Percentiles rank a stretch among this genome's conserved stretches.
Evolutionary conservation across 805 yeast genomes (phyloP).

Genomic region (Metschnikowia dekortorum): DNA sequence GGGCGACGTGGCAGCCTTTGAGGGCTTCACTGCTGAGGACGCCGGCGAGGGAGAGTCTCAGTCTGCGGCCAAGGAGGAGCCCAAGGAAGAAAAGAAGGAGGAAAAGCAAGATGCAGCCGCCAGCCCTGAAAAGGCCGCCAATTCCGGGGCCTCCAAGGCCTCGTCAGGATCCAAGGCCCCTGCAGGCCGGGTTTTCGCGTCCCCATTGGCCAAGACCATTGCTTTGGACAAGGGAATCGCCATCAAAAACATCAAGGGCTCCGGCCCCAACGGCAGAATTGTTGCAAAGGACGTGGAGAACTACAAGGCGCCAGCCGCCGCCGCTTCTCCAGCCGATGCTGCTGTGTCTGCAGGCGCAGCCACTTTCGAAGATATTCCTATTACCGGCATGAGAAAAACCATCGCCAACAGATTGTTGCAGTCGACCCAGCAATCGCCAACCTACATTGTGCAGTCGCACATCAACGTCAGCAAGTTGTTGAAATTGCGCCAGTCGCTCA

Average conservation of each 20-base stretch:
- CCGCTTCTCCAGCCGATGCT: constrained; percentile 31
- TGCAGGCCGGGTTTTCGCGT: constrained; percentile 77
- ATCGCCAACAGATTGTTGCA: constrained; percentile 84
- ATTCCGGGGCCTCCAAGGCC: constrained; percentile 29
- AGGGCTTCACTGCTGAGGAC: constrained; percentile 76
- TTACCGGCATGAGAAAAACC: constrained; percentile 88
- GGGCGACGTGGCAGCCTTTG: constrained; percentile 83
- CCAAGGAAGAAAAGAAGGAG: constrained; percentile 22
- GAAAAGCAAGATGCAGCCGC: constrained; percentile 21
- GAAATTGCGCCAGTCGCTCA: constrained; percentile 87
- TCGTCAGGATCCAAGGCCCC: constrained; percentile 25
- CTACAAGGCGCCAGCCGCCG: constrained; percentile 45
- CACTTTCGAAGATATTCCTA: constrained; percentile 74
- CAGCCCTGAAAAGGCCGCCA: constrained; percentile 22
- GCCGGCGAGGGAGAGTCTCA: constrained; percentile 53
- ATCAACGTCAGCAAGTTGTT: constrained; percentile 85
- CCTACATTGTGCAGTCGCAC: constrained; percentile 85
- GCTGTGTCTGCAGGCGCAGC: constrained; percentile 50
- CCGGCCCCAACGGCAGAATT: constrained; percentile 96
- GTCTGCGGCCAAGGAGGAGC: constrained; percentile 41
- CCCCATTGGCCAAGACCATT: constrained; percentile 89
- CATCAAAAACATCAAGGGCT: constrained; percentile 77
- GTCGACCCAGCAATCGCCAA: constrained; percentile 84
- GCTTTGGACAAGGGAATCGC: constrained; percentile 92
- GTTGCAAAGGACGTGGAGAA: constrained; percentile 85